Evolutionary conservation across 2,329 filamentous ascomycete genomes (phyloP), one percentile per base, ranked within the genome.

Genomic region (Alternaria sp.): DNA sequence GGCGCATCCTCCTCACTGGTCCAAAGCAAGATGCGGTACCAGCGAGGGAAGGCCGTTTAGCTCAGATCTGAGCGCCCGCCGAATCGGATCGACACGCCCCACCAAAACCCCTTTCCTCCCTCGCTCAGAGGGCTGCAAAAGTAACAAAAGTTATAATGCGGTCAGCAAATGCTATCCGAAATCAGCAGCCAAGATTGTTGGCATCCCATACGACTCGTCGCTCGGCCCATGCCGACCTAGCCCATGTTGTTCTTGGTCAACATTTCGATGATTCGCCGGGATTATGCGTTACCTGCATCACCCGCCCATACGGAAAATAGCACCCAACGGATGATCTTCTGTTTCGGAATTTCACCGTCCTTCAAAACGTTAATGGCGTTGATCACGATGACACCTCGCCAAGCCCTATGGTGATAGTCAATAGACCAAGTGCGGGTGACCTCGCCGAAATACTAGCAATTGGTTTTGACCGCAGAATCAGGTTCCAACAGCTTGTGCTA

Each of bases 71-170:
- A 72, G 64, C 62, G 63, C 63, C 63, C 68, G 58, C 65, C 71
- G 69, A 76, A 77, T 76, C 74, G 69, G 68, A 75, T 74, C 71
- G 61, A 38, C 66, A 43, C 53, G 71, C 70, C 72, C 72, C 74
- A 74, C 67, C 66, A 65, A 70, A 68, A 64, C 69, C 68, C 68
- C 71, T 70, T 67, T 63, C 59, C 51, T 36, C 25, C 50, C 36
- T 44, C 53, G 48, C 53, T 38, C 55, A 57, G 62, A 52, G 57
- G 49, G 62, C 54, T 57, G 56, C 54, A 71, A 66, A 71, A 67
- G 59, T 53, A 66, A 67, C 22, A 34, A 40, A 50, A 62, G 25
- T 57, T 59, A 59, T 20, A 54, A 54, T 45, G 57, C 64, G 50
- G 57, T 50, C 54, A 59, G 49, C 54, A 53, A 59, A 52, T 41